Percentiles rank a stretch among this genome's conserved stretches.
Conservation (phyloP, 768 basidiomycete genomes). For the Suillus ampliporus region DNA sequence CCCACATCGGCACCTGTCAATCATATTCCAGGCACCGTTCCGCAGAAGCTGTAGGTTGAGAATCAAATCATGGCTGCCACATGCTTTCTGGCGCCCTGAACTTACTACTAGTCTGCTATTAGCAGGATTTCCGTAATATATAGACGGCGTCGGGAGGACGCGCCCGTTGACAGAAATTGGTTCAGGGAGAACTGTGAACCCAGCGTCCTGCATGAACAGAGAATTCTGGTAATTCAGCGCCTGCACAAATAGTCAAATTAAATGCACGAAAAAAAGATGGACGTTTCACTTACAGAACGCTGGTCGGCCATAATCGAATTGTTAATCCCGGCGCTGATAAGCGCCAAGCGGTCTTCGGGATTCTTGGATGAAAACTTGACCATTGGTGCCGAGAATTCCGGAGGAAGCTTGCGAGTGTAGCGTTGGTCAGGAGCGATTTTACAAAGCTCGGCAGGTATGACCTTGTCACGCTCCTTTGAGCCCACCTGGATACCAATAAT, state of each 20-base stretch:
- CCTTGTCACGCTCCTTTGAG: constrained; percentile 35
- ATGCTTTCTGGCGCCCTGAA: background rate
- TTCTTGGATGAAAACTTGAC: constrained; percentile 55
- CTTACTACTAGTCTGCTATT: constrained; percentile 8
- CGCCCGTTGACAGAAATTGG: constrained; percentile 44
- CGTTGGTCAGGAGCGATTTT: constrained; percentile 52
- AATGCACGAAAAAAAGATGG: background rate
- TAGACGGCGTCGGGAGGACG: constrained; percentile 38
- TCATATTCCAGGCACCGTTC: constrained; percentile 46
- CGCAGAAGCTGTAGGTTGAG: constrained; percentile 21
- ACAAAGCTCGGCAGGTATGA: constrained; percentile 58
- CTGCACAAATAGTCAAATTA: constrained; percentile 19
- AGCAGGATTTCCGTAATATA: constrained; percentile 31
- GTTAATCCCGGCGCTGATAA: constrained; percentile 42
- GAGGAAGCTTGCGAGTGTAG: constrained; percentile 50
- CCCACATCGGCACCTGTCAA: constrained; percentile 62
- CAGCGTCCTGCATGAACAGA: constrained; percentile 47
- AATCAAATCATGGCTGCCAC: background rate
- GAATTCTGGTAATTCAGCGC: constrained; percentile 47
- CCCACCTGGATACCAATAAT: constrained; percentile 45
- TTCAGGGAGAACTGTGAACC: constrained; percentile 38
- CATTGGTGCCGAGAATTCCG: constrained; percentile 42
- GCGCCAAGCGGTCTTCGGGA: constrained; percentile 46
- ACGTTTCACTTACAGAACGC: constrained; percentile 26
- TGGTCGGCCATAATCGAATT: constrained; percentile 4